Base-by-base conservation (phyloP, 2,329 filamentous ascomycete genomes). In the Tolypocladium endophyticum region DNA sequence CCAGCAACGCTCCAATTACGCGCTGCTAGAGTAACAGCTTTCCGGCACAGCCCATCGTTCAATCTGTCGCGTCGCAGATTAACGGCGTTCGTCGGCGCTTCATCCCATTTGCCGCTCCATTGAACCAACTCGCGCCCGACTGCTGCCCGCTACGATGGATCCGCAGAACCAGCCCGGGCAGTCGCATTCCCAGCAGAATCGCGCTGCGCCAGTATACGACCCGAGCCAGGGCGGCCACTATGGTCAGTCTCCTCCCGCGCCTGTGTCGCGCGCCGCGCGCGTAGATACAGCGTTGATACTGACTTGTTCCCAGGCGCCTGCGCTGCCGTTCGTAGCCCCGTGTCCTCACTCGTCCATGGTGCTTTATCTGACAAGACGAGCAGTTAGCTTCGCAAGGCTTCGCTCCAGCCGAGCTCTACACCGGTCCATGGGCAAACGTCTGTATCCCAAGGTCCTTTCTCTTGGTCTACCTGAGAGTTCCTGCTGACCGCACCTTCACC, bases 341-440 rank as follows among this genome's bases (percentile, higher is more conserved):
- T 47, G 20, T 33, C 25, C 28, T 56, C 39, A 55, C 58, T 5
- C n/a, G 12, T 9, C 23, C 20, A 36, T 14, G 38, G 56, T 45
- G 25, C 36, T 33, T 58, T 33, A 57, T 55, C 62, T 79, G 70
- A 71, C 64, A 23, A 38, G 20, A 28, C 25, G n/a, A 62, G 30
- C 73, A 94, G 89, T 87, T 97, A 66, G 90, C 92, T 56, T 86
- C 87, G 53, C 87, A 91, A 76, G 92, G 92, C 60, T 94, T 90
- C 74, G 90, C 91, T 55, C 92, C 92, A n/a, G 87, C 91, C 54
- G 92, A 97, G 74, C 84, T 96, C 60, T 97, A 97, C 76, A 93
- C 90, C 1, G 92, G 92, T 20, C 88, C 91, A 63, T 97, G 93
- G 92, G 89, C 91, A 68, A 99, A 99, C 78, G 93, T 94, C 79